A percentile compares a stretch with the other conserved stretches of the same genome.
Conservation (phyloP, 768 basidiomycete genomes). For the Mycena indigotica region DNA sequence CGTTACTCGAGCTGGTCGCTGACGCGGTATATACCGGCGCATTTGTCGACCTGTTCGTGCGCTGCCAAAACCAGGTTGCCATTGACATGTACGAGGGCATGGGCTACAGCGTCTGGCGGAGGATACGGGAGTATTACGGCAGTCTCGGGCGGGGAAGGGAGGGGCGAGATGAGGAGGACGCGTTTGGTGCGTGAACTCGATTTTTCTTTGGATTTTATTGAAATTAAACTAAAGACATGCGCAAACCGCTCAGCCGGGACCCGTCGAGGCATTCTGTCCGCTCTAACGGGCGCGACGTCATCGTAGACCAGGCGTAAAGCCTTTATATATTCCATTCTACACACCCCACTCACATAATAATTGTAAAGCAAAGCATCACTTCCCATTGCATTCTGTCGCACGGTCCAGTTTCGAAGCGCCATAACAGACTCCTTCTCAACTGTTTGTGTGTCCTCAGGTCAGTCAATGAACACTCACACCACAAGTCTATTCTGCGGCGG, state of each 20-base stretch:
- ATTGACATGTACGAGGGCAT: constrained; percentile 91
- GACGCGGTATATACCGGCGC: constrained; percentile 79
- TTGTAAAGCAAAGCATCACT: too few relatives aligned
- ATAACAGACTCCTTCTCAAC: too few relatives aligned
- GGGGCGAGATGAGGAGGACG: constrained; percentile 83
- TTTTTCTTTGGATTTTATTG: not conserved
- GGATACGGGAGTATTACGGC: constrained; percentile 90
- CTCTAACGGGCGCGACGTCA: constrained; percentile 70
- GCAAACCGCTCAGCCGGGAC: constrained; percentile 73
- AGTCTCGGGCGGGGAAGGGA: constrained; percentile 68
- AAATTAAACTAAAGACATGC: constrained; percentile 54
- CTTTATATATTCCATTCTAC: not conserved
- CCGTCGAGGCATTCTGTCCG: constrained; percentile 64
- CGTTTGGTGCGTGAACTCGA: constrained; percentile 67
- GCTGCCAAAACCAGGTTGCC: constrained; percentile 84
- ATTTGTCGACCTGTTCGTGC: constrained; percentile 96
- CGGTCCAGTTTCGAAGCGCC: too few relatives aligned
- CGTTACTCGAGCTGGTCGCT: constrained; percentile 80
- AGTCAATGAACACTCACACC: too few relatives aligned
- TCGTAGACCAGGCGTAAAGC: constrained; percentile 39
- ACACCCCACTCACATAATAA: not conserved
- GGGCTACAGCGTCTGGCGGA: constrained; percentile 90
- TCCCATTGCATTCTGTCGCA: too few relatives aligned
- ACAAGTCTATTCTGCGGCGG: too few relatives aligned
- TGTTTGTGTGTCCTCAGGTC: too few relatives aligned